A percentile compares a stretch with the other conserved stretches of the same genome.
Evolutionary conservation across 2,329 filamentous ascomycete genomes (phyloP).

Genomic region (Colletotrichum brevisporum): DNA sequence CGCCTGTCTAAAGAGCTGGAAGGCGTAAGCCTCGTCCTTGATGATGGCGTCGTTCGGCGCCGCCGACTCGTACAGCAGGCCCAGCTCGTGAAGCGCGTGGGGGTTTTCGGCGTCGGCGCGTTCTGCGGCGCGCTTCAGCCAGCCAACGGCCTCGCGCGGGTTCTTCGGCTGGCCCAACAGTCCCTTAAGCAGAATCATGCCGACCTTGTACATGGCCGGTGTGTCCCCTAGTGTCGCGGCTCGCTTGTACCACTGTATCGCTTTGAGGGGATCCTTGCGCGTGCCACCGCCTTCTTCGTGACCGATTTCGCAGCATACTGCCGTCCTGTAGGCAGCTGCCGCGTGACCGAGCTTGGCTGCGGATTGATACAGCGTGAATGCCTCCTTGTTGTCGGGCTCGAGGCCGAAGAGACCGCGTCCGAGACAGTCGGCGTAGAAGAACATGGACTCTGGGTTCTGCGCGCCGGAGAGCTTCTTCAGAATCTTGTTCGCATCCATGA

Average conservation of each 20-base stretch:
- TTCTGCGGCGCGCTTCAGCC: conserved; percentile 94
- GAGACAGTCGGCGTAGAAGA: conserved; percentile 91
- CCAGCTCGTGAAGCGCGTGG: conserved; percentile 93
- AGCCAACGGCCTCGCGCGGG: conserved; percentile 86
- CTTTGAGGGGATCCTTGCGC: conserved; percentile 89
- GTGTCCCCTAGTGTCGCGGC: conserved; percentile 91
- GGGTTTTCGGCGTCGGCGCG: conserved; percentile 91
- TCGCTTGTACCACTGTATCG: conserved; percentile 98
- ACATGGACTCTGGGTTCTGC: conserved; percentile 89
- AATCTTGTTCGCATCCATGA: conserved; percentile 89
- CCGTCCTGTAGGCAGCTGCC: conserved; percentile 91
- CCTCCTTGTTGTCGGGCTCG: conserved; percentile 89
- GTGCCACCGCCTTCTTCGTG: conserved; percentile 95
- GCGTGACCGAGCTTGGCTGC: conserved; percentile 91
- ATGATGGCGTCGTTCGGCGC: conserved; percentile 79
- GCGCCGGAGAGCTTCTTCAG: conserved; percentile 86
- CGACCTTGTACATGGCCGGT: conserved; percentile 98
- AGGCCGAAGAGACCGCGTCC: conserved; percentile 85
- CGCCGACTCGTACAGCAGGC: conserved; percentile 75
- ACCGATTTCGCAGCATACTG: conserved; percentile 97
- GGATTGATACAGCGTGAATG: conserved; percentile 92
- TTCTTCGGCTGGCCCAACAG: conserved; percentile 89
- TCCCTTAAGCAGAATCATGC: conserved; percentile 95
- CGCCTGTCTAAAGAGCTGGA: conserved; percentile 86
- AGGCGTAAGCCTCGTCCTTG: conserved; percentile 85